Evolutionary conservation across 768 basidiomycete genomes (phyloP), one percentile per base, ranked within the genome.

Genomic region (Gloeopeniophorella convolvens): DNA sequence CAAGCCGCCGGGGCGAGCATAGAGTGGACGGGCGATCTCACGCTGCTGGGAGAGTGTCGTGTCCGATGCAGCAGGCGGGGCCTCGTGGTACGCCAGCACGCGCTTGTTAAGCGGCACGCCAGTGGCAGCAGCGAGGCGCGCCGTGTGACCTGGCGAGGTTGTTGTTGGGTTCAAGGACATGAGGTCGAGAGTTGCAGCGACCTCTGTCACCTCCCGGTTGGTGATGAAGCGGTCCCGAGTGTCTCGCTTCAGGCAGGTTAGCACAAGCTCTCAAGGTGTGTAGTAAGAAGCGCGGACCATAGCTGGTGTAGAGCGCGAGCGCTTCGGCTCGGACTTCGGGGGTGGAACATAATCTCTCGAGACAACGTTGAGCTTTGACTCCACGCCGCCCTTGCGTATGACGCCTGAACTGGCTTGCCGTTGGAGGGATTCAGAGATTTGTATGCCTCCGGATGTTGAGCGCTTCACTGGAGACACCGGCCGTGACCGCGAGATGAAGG

Each of bases 71-170:
- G 91, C 64, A 2, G 91, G 86, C 0, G 93, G 92, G 13, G 80
- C 80, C 63, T 93, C 90, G 63, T 90, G 85, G 66, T 92, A 96
- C 5, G 87, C 83, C 6, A 96, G 77, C 43, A 96, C 85, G 28
- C 92, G 85, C 20, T 84, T 80, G 60, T 85, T 87, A 44, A 87
- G 66, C 9, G 83, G 81, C 12, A 91, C 76, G 18, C 87, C 88
- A 0, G 86, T 78, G 1, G 89, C 88, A 1, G 76, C 81, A 5
- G 79, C 83, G 16, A 91, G 76, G 33, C 89, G 78, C 10, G 85
- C 84, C 0, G 87, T 86, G 61, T 90, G 89, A 0, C 82, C 79
- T 1, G 87, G 87, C 0, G 88, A 89, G 11, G 75, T 70, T 1
- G 75, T 70, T 35, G 74, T 70, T 0, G 79, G 68, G 62, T 82